Base-by-base conservation (phyloP, 2,329 filamentous ascomycete species). In the Samsoniella hepiali region DNA sequence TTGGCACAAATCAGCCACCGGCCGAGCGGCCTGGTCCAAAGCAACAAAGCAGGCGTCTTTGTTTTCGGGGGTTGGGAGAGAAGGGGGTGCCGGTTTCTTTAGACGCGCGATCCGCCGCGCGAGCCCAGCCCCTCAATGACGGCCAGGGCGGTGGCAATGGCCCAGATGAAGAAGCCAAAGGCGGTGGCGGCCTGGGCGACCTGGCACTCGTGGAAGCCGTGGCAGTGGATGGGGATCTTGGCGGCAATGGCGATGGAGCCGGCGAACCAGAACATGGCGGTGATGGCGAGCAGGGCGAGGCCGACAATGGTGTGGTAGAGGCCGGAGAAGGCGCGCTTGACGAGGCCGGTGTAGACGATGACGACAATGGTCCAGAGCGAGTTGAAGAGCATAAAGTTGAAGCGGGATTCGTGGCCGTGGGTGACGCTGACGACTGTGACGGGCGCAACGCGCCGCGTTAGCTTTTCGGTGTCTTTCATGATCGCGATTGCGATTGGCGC, bases 221-320 rank as follows among this genome's bases (percentile, higher is more conserved):
- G 88, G 63, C 82, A 78, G 9, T 72, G 78, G 17, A 84, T 81
- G 60, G 84, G 84, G 63, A 92, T 76, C 62, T 81, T 81, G 27
- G 87, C 88, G 0, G 89, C 91, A 11, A 93, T 76, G 0, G 91
- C 91, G 68, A 96, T 88, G 70, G 92, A 90, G 7, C 91, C 92
- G 0, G 89, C 88, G 72, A 97, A 95, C 93, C 93, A 97, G 80
- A 96, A 96, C 63, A 96, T 81, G 77, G 89, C 88, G 10, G 91
- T 95, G 31, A 95, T 68, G 54, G 79, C 80, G 71, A 96, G 90
- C 38, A 91, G 80, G 1, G 71, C 87, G 22, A 93, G 79, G 17
- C 92, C 84, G 51, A 82, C 85, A 58, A 86, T 84, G 59, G 82
- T 84, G 74, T 91, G 86, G 69, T 88, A 87, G 11, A 86, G 69